These are phyloP conservation scores for Pyrus hybrid DNA, from an alignment of 331 rosid genomes.

Conservation along the genomic window DNA sequence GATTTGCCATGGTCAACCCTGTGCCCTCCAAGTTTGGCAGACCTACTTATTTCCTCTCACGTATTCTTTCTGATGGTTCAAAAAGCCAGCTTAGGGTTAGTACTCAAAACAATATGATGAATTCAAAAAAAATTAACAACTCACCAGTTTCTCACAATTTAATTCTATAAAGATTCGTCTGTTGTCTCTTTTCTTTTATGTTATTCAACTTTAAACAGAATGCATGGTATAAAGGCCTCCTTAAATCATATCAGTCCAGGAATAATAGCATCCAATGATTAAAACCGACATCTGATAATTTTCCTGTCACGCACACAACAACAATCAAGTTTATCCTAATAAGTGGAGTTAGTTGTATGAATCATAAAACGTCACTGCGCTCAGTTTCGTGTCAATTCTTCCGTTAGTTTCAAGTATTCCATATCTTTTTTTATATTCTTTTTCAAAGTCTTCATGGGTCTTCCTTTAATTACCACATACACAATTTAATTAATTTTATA, in stretches of 20 bases:
- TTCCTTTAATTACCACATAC: too few relatives aligned
- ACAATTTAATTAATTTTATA: background rate
- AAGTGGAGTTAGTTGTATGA: too few relatives aligned
- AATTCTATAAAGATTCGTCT: background rate
- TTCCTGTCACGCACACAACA: background rate
- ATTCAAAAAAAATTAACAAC: background rate
- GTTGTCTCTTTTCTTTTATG: background rate
- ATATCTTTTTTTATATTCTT: too few relatives aligned
- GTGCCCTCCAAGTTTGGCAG: slow-evolving; percentile 5
- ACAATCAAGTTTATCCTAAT: too few relatives aligned
- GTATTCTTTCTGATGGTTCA: background rate
- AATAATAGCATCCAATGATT: slow-evolving; percentile 5
- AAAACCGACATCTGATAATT: background rate
- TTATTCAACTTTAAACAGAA: background rate
- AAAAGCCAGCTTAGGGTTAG: background rate
- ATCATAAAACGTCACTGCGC: too few relatives aligned
- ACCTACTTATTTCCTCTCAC: background rate
- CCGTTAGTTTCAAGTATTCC: too few relatives aligned
- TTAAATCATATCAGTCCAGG: background rate
- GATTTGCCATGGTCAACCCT: background rate
- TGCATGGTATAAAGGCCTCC: background rate
- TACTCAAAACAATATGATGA: background rate
- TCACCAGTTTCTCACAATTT: background rate
- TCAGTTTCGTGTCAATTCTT: too few relatives aligned
- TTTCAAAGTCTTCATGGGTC: too few relatives aligned